Conservation (phyloP, 257 asterid species). For the Gynochthodes officinalis region DNA sequence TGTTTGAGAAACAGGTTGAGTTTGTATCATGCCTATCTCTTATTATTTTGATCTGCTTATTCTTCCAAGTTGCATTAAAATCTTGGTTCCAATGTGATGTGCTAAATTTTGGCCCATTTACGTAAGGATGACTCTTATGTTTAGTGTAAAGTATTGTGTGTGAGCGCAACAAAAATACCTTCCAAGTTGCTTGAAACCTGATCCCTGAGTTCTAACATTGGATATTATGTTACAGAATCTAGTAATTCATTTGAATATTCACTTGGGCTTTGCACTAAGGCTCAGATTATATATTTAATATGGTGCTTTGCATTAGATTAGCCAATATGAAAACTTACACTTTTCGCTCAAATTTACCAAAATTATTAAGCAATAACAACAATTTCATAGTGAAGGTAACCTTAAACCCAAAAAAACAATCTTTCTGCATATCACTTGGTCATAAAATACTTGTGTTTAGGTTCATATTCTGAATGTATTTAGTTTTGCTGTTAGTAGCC, state of each 20-base stretch:
- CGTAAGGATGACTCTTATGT: not conserved
- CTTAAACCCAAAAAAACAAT: too few species aligned
- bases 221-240: too few species aligned
- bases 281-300: too few species aligned
- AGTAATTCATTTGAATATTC: too few species aligned
- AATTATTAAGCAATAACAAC: not conserved
- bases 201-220: too few species aligned
- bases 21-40: too few species aligned
- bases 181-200: not conserved
- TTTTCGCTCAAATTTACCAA: not conserved
- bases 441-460: not conserved
- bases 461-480: too few species aligned
- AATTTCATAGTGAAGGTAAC: too few species aligned
- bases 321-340: not conserved
- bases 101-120: not conserved
- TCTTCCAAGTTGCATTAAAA: not conserved
- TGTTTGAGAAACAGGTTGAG: not conserved
- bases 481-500: conserved; percentile 1
- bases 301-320: not conserved
- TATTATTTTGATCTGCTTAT: too few species aligned
- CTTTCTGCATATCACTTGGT: not conserved
- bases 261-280: too few species aligned
- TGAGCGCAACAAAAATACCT: not conserved
- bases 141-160: not conserved
- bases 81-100: not conserved